These are phyloP conservation scores for Lasiodiplodia citricola DNA, from an alignment of 2,329 filamentous ascomycete species.

Conservation along the genomic window DNA sequence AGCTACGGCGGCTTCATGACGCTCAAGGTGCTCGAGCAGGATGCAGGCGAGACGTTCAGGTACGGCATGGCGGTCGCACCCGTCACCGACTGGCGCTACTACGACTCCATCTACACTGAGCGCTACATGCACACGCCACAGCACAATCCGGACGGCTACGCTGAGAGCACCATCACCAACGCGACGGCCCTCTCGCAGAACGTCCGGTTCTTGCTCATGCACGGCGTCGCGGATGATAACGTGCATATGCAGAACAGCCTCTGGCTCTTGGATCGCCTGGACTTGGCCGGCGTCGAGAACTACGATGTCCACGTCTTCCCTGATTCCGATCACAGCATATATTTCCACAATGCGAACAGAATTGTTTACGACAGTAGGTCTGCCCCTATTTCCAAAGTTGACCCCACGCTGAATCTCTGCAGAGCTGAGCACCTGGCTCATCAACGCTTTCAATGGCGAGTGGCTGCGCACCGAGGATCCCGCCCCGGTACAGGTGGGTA, in stretches of 20 bases:
- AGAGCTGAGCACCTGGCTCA: conserved; percentile 87
- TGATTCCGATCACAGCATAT: conserved; percentile 93
- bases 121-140: conserved; percentile 97
- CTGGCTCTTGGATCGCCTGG: conserved; percentile 82
- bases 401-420: conserved; percentile 3
- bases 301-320: conserved; percentile 98
- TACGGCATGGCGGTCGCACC: conserved; percentile 99
- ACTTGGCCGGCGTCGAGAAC: conserved; percentile 82
- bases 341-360: conserved; percentile 88
- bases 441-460: conserved; percentile 97
- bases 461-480: conserved; percentile 71
- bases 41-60: conserved; percentile 86
- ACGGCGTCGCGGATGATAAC: conserved; percentile 95
- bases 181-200: conserved; percentile 73
- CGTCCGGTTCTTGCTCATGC: conserved; percentile 92
- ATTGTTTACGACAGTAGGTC: conserved; percentile 92
- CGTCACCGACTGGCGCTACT: conserved; percentile 97
- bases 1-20: conserved; percentile 96
- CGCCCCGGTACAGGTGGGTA: conserved; percentile 43
- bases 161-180: conserved; percentile 74
- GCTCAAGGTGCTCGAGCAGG: conserved; percentile 90
- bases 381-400: not conserved
- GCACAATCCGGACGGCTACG: conserved; percentile 78
- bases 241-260: conserved; percentile 97
- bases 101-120: conserved; percentile 93